Percentiles rank a stretch among this genome's conserved stretches.
These are phyloP conservation scores for Diutina pseudorugosa DNA, from an alignment of 1,139 yeast genomes.

Conservation along the genomic window DNA sequence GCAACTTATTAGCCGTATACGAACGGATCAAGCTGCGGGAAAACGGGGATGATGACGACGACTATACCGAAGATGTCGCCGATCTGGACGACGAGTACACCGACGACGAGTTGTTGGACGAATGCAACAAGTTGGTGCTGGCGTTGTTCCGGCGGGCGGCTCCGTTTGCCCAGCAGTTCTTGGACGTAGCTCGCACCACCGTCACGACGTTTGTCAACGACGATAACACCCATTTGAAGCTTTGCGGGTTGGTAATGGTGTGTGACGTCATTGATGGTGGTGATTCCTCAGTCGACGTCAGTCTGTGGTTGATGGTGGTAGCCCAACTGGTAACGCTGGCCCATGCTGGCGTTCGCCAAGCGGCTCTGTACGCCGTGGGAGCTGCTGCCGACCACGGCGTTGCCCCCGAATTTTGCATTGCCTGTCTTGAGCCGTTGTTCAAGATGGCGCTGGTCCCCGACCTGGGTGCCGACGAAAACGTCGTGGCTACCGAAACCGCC, in stretches of 20 bases:
- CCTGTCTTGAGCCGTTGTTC: conserved; percentile 62
- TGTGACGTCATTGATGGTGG: conserved; percentile 81
- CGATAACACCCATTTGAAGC: conserved; percentile 52
- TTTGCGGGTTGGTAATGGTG: conserved; percentile 71
- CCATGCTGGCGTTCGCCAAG: conserved; percentile 75
- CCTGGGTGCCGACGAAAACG: conserved; percentile 72
- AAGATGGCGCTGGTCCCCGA: conserved; percentile 73
- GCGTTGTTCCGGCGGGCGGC: conserved; percentile 58
- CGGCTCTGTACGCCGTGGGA: conserved; percentile 78
- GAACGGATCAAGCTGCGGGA: conserved; percentile 64
- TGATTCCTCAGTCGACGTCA: conserved; percentile 51
- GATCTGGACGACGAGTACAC: conserved; percentile 81
- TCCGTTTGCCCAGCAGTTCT: conserved; percentile 56
- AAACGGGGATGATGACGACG: conserved; percentile 47
- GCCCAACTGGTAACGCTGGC: conserved; percentile 54
- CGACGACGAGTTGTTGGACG: conserved; percentile 81
- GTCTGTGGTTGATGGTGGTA: conserved; percentile 48
- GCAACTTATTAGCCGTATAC: conserved; percentile 55
- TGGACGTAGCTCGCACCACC: conserved; percentile 39
- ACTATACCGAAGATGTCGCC: conserved; percentile 58
- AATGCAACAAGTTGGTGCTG: conserved; percentile 68
- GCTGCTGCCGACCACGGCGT: conserved; percentile 78
- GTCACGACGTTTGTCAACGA: conserved; percentile 43
- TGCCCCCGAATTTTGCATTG: conserved; percentile 45
- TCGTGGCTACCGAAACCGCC: conserved; percentile 80